Base-by-base conservation (phyloP, 352 stramenopile genomes). In the Phytophthora agathidicida region DNA sequence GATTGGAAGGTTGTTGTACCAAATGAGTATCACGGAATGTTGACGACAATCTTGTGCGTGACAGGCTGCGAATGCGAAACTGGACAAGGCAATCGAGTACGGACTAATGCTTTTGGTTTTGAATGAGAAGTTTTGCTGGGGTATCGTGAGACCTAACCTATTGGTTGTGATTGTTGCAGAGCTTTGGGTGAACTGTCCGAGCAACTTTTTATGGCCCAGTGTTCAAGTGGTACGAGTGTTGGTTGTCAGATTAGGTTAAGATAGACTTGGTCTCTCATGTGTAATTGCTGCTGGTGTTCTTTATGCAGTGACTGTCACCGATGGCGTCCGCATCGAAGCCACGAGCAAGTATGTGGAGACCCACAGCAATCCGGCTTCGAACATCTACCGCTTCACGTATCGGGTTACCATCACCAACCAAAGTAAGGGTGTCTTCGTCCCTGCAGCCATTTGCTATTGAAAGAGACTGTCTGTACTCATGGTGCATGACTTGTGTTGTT, bases 401-500 rank as follows among this genome's bases (percentile, higher is more conserved):
- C 80, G 84, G 38, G 54, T 93, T 22, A 88, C 76, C 37, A 90
- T 93, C 57, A 89, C 77, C 16, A 92, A 93, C 61, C 61, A 86
- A 54, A 87, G 84, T 91, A 60, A 55, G 62, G 22, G 26, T 24
- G 6, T 1, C 44, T 47, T 32, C 60, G 10, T 26, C 33, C 16
- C 3, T 28, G 32, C 19, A 19, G 28, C 5, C 8, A 20, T n/a
- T 30, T 56, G 41, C 41, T 5, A 8, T 3, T 36, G 9, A 51
- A 35, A 55, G 11, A 32, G 10, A 32, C 10, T 44, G 31, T 1
- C 10, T 43, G 7, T 37, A 20, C 38, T 68, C 20, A 60, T 26
- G 9, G 19, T 31, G 7, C 17, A 20, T 46, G 30, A 3, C 43
- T 27, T 65, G 24, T 47, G 54, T 53, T 37, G 16, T 46, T 44